Conservation (phyloP, 805 yeast species). For the Kluyveromyces siamensis region DNA sequence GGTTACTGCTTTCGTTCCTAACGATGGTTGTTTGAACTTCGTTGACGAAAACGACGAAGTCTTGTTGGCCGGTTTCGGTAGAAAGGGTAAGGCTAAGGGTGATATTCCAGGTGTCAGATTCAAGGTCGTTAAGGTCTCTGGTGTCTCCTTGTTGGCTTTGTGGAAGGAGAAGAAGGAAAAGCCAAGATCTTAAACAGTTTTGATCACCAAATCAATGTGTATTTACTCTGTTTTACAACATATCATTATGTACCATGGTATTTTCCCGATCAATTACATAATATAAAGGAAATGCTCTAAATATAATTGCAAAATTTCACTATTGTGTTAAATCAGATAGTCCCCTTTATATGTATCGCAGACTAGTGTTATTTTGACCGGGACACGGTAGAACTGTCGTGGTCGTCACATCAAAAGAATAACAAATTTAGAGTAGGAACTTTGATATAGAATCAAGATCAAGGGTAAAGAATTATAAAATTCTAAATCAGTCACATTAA, state of each 20-base stretch:
- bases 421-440: too few relatives aligned
- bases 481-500: too few relatives aligned
- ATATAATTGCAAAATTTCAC: neutral
- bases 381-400: neutral
- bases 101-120: slow-evolving; percentile 99
- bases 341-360: too few relatives aligned
- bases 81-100: slow-evolving; percentile 99
- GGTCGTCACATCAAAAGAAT: neutral
- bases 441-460: too few relatives aligned
- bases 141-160: slow-evolving; percentile 98
- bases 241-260: slow-evolving; percentile 3
- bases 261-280: slow-evolving; percentile 2
- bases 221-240: slow-evolving; percentile 4
- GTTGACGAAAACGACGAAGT: slow-evolving; percentile 99
- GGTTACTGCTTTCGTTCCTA: slow-evolving; percentile 99
- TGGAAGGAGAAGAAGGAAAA: slow-evolving; percentile 99
- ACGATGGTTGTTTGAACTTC: slow-evolving; percentile 99
- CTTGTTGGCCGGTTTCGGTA: slow-evolving; percentile 99
- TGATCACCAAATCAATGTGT: slow-evolving; percentile 1
- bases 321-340: neutral
- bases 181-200: slow-evolving; percentile 83
- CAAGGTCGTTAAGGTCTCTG: slow-evolving; percentile 99
- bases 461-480: too few relatives aligned
- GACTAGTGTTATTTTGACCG: neutral
- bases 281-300: slow-evolving; percentile 1